phyloP scores from a whole-genome alignment of 306 rosid genomes.

The Rubus idaeus region DNA sequence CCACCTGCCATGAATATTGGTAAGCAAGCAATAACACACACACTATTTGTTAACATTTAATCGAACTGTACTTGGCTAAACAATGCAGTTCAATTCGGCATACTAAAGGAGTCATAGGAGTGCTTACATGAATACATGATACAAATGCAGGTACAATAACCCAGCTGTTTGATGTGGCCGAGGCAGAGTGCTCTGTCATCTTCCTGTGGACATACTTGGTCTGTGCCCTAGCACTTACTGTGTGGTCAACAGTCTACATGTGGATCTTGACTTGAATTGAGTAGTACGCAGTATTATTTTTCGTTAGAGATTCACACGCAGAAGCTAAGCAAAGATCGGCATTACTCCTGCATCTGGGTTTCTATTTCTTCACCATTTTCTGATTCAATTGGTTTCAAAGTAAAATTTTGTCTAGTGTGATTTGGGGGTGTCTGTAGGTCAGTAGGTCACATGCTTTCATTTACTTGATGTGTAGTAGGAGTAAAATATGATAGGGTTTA shows the following conservation, averaged over 20 bases:
- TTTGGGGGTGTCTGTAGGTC: background rate
- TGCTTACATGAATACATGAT: conserved; percentile 1
- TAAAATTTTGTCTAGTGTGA: background rate
- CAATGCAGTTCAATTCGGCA: background rate
- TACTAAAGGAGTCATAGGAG: background rate
- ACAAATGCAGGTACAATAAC: conserved; percentile 68
- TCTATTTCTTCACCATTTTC: background rate
- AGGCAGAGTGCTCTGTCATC: conserved; percentile 86
- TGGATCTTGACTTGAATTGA: conserved; percentile 50
- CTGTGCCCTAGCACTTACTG: conserved; percentile 67
- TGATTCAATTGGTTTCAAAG: background rate
- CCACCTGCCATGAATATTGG: conserved; percentile 96
- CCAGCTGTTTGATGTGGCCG: conserved; percentile 78
- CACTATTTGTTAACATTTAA: background rate
- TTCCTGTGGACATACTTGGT: conserved; percentile 75
- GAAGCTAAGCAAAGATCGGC: background rate
- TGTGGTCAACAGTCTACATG: conserved; percentile 77
- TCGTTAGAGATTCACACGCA: background rate
- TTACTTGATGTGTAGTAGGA: background rate
- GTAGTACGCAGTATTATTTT: background rate
- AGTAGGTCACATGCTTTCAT: background rate
- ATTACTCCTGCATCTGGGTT: background rate
- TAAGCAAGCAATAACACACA: conserved; percentile 26
- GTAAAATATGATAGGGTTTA: background rate
- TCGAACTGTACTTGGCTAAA: background rate